Evolutionary conservation across 371 early-diverging fungal species (phyloP), one percentile per base, ranked within the genome.

Genomic region (Saksenaea vasiformis): DNA sequence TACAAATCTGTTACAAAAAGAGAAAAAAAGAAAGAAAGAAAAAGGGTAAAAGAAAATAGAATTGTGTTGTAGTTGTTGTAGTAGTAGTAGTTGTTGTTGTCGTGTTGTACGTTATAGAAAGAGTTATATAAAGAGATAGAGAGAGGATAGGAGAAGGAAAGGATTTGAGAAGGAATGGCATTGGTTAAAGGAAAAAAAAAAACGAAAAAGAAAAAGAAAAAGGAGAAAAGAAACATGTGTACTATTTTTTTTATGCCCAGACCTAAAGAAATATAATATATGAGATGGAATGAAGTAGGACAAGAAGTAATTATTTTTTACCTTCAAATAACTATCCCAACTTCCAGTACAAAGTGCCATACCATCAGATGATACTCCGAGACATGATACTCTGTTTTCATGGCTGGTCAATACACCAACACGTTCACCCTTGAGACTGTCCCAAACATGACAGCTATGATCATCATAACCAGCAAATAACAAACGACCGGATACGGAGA

Each of bases 381-480:
- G 77, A 75, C 98, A 98, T 66, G 93, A 93, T 15, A 98, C 98
- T 43, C 98, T 89, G 83, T 98, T 98, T 56, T 98, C 98, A 76
- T 98, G 98, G n/a, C 91, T 92, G 43, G 94, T 88, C 65, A 98
- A 75, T 1, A 95, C 93, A 51, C 97, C 97, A 24, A 97, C 95
- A 60, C 96, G 87, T 56, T 97, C 93, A 54, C 94, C 95, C 75
- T 94, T 94, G 55, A 98, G 85, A 14, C 96, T 95, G 76, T 98
- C 98, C 98, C 98, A 98, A 4, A 96, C 98, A 67, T 97, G 96
- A 86, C 95, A 93, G 77, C 95, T 97, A 71, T 91, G 97, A 77
- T 98, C 98, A 70, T 98, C 98, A 70, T 98, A 98, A 38, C 98
- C 98, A 22, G 97, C 95, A 84, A 98, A 98, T 58, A 98, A 73